Base-by-base conservation (phyloP, 805 yeast species). In the Ogataea saltuana region DNA sequence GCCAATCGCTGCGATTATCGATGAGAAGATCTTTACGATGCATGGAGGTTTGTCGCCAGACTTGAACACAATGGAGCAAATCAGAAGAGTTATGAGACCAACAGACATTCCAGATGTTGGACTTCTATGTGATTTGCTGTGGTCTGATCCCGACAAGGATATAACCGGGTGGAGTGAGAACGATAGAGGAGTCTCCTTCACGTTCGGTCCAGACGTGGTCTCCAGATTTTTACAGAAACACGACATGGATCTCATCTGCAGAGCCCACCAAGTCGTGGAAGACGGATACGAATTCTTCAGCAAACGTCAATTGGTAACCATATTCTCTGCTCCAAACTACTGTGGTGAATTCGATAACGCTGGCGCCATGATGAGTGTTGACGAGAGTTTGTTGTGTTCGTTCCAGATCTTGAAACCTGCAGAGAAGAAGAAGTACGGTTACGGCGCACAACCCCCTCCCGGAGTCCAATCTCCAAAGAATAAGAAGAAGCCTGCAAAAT, bases 121-220 rank as follows among this genome's bases (percentile, higher is more conserved):
- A 20, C 78, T 91, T 59, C 77, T 91, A 59, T 91, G 97, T 74
- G 99, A 91, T 69, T 76, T 91, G 67, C 78, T 91, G 60, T 91
- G 99, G 99, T 87, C 97, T 2, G 99, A 91, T 67, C 99, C 99
- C 19, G 98, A 91, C 69, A 91, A 93, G 70, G 97, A 90, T 69
- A 90, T 91, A 56, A 88, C 93, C 25, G 99, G 98, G 15, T 91
- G 99, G 99, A 85, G 95, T 58, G 99, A 93, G 72, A 91, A 93
- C 67, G 99, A 93, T 72, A 86, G 99, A 71, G 98, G 98, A 64
- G 98, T 91, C 49, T 89, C 97, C 19, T 91, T 90, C 69, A 91
- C 98, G n/a, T 91, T 93, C 70, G 98, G 98, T n/a, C 98, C 98
- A 8, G 99, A 91, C 67, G 98, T 91, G 41, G 98, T 91, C 42